phyloP scores from a whole-genome alignment of 495 filamentous ascomycete genomes.

The Tuber borchii region DNA sequence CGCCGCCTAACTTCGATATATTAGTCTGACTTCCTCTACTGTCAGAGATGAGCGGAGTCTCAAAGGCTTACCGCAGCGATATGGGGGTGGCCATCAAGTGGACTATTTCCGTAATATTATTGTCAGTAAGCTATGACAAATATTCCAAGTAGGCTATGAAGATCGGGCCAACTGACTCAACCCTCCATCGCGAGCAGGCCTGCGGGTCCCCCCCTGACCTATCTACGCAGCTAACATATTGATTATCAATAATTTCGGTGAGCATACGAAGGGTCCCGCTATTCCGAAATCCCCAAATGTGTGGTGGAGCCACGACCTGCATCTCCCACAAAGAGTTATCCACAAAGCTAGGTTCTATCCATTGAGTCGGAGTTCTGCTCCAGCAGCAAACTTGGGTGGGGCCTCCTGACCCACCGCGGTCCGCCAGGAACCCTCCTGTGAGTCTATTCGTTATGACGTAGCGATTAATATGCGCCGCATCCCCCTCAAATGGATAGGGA shows the following conservation, averaged over 20 bases:
- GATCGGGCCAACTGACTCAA: background rate
- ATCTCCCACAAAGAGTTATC: background rate
- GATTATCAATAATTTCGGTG: background rate
- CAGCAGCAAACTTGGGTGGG: background rate
- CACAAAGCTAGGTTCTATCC: background rate
- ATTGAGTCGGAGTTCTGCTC: background rate
- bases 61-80: background rate
- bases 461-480: background rate
- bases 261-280: background rate
- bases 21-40: background rate
- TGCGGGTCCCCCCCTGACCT: background rate
- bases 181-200: background rate
- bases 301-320: background rate
- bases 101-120: background rate
- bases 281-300: background rate
- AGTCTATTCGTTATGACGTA: background rate
- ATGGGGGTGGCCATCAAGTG: background rate
- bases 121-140: background rate
- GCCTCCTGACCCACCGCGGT: background rate
- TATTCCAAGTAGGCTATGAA: background rate
- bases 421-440: background rate
- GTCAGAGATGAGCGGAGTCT: background rate
- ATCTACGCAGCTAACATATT: background rate
- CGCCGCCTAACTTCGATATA: background rate
- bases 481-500: background rate